Percentiles rank a stretch among this genome's conserved stretches.
Conservation (phyloP, 73 alveolate species). For the Tetrahymena elliotti region DNA sequence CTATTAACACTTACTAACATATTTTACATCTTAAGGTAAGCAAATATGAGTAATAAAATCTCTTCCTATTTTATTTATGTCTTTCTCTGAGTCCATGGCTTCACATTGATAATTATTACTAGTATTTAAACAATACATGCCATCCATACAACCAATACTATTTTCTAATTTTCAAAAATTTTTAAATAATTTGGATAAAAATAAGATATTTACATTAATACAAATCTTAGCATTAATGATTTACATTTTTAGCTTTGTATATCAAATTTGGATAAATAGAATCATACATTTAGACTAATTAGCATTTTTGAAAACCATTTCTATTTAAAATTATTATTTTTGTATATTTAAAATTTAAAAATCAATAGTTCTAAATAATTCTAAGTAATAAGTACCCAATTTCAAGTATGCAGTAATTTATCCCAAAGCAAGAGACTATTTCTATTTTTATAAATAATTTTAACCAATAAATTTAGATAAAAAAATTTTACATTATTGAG, state of each 20-base stretch:
- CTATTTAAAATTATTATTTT: not conserved
- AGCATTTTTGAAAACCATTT: not conserved
- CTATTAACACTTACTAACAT: not conserved
- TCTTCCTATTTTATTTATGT: not conserved
- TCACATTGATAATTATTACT: not conserved
- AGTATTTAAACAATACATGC: not conserved
- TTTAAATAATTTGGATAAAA: not conserved
- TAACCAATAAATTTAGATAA: not conserved
- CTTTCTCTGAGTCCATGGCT: not conserved
- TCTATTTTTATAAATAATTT: not conserved
- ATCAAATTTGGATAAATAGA: not conserved
- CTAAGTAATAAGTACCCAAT: not conserved
- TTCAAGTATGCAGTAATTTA: not conserved
- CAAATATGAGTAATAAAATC: not conserved
- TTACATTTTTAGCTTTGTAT: not conserved
- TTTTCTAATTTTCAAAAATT: not conserved
- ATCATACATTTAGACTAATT: not conserved
- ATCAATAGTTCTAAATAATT: not conserved
- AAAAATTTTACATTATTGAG: not conserved
- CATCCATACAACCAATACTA: not conserved
- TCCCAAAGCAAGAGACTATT: not conserved
- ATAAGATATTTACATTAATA: not conserved
- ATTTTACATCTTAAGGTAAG: not conserved
- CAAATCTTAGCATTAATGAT: not conserved
- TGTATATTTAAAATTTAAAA: not conserved